Conservation (phyloP, 2,329 filamentous ascomycete species). For the Clonostachys sp. region DNA sequence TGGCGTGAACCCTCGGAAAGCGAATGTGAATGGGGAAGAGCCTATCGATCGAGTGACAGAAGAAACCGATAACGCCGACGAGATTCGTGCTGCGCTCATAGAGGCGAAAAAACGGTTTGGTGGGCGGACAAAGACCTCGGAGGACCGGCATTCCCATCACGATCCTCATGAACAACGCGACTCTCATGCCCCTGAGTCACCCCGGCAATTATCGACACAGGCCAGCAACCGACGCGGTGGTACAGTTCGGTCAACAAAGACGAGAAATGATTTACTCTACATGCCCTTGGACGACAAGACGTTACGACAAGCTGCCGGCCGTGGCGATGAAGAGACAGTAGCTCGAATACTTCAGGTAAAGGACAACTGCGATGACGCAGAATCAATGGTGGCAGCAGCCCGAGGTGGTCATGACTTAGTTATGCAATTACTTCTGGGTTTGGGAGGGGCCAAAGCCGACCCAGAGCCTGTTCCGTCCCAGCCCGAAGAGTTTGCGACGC, state of each 20-base stretch:
- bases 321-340: constrained; percentile 58
- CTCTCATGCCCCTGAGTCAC: constrained; percentile 53
- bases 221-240: constrained; percentile 40
- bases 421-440: constrained; percentile 69
- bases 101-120: constrained; percentile 53
- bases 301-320: constrained; percentile 53
- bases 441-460: constrained; percentile 63
- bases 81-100: constrained; percentile 67
- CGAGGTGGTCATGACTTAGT: constrained; percentile 88
- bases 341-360: constrained; percentile 57
- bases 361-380: constrained; percentile 65
- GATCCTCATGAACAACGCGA: constrained; percentile 42
- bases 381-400: constrained; percentile 85
- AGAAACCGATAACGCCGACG: constrained; percentile 71
- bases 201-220: constrained; percentile 50
- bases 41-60: constrained; percentile 79
- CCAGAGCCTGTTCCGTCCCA: constrained; percentile 60
- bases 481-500: constrained; percentile 73
- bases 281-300: constrained; percentile 61
- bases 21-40: constrained; percentile 89
- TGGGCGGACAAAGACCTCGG: constrained; percentile 49
- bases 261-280: constrained; percentile 59
- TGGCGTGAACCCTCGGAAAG: constrained; percentile 85
- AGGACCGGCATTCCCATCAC: constrained; percentile 47
- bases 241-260: constrained; percentile 57